Evolutionary conservation across 108 stramenopile species (phyloP).

Genomic region (Schizochytrium sp.): DNA sequence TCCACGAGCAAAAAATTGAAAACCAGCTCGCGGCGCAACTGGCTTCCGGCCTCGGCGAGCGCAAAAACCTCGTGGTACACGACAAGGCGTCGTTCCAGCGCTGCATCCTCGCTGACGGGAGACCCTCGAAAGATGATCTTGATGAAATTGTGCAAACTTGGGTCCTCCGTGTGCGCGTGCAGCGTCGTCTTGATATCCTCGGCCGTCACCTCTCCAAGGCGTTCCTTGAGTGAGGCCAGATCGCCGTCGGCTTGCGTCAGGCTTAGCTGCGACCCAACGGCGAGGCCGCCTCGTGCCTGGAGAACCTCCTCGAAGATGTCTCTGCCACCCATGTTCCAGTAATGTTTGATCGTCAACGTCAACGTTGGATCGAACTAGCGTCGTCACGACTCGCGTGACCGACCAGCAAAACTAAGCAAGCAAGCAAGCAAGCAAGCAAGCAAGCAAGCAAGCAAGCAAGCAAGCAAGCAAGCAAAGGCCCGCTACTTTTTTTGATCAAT

Average conservation of each 20-base stretch:
- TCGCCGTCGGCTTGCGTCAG: conserved; percentile 9
- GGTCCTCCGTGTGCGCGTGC: neutral
- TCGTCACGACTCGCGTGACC: too few relatives aligned
- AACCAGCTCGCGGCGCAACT: neutral
- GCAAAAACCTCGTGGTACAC: neutral
- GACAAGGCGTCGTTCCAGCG: neutral
- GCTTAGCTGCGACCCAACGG: neutral
- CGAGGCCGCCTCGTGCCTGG: neutral
- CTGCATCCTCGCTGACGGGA: neutral
- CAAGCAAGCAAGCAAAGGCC: too few relatives aligned
- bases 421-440: too few relatives aligned
- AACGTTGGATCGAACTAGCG: too few relatives aligned
- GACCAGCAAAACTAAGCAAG: too few relatives aligned
- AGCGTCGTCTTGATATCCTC: neutral
- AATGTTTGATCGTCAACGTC: too few relatives aligned
- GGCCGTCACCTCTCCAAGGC: neutral
- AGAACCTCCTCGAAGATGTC: neutral
- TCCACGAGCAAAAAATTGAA: neutral
- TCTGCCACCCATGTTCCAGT: neutral
- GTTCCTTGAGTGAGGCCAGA: neutral
- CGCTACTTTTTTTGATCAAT: too few relatives aligned
- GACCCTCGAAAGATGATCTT: neutral
- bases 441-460: too few relatives aligned
- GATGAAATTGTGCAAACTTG: neutral
- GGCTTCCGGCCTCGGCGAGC: neutral